A percentile compares a stretch with the other conserved stretches of the same genome.
phyloP scores from a whole-genome alignment of 1,284 basidiomycete genomes.

The Pyrrhoderma noxium region DNA sequence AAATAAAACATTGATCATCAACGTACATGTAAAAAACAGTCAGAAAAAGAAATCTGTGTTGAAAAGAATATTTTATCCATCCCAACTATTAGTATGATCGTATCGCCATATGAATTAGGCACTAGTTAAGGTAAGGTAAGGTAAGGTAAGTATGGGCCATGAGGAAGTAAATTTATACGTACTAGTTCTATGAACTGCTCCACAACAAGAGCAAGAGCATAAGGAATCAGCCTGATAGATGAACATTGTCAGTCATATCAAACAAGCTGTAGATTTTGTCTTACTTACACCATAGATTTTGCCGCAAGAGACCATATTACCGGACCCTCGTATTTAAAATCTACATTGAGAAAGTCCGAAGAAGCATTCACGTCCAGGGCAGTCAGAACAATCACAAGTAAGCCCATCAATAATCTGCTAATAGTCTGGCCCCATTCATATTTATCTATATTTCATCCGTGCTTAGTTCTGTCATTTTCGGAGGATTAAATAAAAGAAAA shows the following conservation, averaged over 20 bases:
- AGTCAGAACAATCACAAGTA: conserved; percentile 7
- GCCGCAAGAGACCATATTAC: conserved; percentile 14
- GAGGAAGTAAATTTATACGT: not conserved
- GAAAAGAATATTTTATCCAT: no score
- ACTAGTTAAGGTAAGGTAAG: not conserved
- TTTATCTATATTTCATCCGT: conserved; percentile 11
- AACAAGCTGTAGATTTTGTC: not conserved
- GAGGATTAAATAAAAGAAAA: not conserved
- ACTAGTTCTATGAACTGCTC: conserved; percentile 15
- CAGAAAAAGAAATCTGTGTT: no score
- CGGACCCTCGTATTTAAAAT: conserved; percentile 11
- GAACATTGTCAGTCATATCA: not conserved
- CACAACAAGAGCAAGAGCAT: conserved; percentile 3
- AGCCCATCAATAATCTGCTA: conserved; percentile 11
- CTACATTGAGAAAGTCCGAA: conserved; percentile 1
- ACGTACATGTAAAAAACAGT: no score
- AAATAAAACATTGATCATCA: no score
- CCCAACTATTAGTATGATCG: conserved; percentile 4
- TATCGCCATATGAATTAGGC: conserved; percentile 8
- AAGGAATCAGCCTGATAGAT: conserved; percentile 9
- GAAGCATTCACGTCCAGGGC: conserved; percentile 13
- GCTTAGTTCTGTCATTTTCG: not conserved
- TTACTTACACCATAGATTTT: conserved; percentile 13
- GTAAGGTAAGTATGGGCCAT: not conserved
- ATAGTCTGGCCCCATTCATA: conserved; percentile 18